Percentiles rank a stretch among this genome's conserved stretches.
Evolutionary conservation across 805 yeast genomes (phyloP).

Genomic region (Ogataea paraovalis): DNA sequence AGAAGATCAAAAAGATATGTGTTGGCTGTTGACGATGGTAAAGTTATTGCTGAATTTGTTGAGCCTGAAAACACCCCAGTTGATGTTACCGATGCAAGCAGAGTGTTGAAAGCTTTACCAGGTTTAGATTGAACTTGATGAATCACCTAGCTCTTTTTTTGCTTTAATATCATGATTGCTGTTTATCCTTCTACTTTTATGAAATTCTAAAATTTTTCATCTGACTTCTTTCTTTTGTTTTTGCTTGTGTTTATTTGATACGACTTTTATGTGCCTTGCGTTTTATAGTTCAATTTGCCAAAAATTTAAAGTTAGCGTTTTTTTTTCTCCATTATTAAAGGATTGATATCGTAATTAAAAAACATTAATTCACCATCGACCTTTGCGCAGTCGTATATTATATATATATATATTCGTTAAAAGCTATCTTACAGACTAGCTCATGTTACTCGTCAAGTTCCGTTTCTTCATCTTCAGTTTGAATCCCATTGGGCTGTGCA

Average conservation of each 20-base stretch:
- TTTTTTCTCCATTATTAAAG: too few species aligned
- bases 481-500: not conserved
- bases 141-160: not conserved
- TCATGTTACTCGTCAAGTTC: not conserved
- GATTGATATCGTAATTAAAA: too few species aligned
- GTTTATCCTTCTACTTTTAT: not conserved
- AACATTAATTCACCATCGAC: too few species aligned
- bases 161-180: not conserved
- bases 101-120: constrained; percentile 34
- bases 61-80: constrained; percentile 82
- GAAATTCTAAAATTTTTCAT: not conserved
- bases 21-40: constrained; percentile 69
- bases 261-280: not conserved
- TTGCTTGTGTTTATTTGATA: not conserved
- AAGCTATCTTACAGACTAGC: not conserved
- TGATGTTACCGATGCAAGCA: constrained; percentile 46
- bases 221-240: not conserved
- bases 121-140: constrained; percentile 18
- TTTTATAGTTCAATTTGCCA: not conserved
- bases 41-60: constrained; percentile 58
- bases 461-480: too few species aligned
- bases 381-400: not conserved
- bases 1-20: constrained; percentile 74
- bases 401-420: not conserved
- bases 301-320: too few species aligned